phyloP scores from a whole-genome alignment of 2,329 filamentous ascomycete genomes.

The Ilyonectria sp. region DNA sequence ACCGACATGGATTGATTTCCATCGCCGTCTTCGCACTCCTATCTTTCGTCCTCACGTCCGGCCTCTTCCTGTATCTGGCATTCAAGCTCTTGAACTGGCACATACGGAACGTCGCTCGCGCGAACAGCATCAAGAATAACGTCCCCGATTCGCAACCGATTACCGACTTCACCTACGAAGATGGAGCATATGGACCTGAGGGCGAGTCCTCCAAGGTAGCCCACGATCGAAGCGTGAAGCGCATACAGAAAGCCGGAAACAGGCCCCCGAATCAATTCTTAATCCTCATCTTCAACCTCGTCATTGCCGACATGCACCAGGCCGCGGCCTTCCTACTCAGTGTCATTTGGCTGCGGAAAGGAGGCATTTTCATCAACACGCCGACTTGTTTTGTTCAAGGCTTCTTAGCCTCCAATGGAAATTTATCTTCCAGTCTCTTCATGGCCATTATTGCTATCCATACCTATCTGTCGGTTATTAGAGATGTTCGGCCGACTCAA shows the following conservation, averaged over 20 bases:
- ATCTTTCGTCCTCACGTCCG: constrained; percentile 48
- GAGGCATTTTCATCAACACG: constrained; percentile 68
- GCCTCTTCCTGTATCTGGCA: constrained; percentile 49
- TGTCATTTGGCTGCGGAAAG: constrained; percentile 67
- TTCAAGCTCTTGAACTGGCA: constrained; percentile 49
- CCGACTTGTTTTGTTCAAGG: constrained; percentile 74
- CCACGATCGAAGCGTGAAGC: constrained; percentile 24
- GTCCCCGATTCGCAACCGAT: constrained; percentile 36
- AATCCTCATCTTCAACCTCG: constrained; percentile 78
- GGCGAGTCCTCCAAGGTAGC: constrained; percentile 25
- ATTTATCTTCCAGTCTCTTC: constrained; percentile 76
- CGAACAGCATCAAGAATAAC: constrained; percentile 31
- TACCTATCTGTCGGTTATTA: constrained; percentile 75
- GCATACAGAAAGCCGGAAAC: constrained; percentile 23
- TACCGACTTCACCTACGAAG: constrained; percentile 50
- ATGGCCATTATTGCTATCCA: constrained; percentile 76
- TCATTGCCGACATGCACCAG: constrained; percentile 78
- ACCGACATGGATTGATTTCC: constrained; percentile 46
- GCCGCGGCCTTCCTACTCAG: constrained; percentile 75
- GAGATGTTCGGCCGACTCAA: constrained; percentile 66
- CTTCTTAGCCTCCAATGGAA: constrained; percentile 77
- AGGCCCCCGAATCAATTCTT: constrained; percentile 74
- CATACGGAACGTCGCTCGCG: constrained; percentile 29
- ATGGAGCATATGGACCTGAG: constrained; percentile 26
- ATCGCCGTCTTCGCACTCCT: constrained; percentile 49